Percentiles rank a stretch among this genome's conserved stretches.
phyloP scores from a whole-genome alignment of 352 stramenopile species.

The Phytophthora ramorum region DNA sequence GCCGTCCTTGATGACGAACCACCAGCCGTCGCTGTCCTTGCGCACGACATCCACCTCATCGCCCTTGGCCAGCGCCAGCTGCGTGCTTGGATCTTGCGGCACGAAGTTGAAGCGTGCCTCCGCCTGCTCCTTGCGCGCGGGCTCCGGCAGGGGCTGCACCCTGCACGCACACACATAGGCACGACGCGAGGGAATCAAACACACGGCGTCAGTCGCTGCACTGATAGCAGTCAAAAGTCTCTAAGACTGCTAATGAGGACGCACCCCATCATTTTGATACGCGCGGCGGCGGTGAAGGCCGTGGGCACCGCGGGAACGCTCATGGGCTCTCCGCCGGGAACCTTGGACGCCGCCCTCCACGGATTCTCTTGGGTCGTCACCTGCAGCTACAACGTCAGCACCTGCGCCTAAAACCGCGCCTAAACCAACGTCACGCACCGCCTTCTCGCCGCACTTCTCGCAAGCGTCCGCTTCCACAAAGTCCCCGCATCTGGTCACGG shows the following conservation, averaged over 20 bases:
- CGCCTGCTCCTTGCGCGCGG: conserved; percentile 65
- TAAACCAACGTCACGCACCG: conserved; percentile 41
- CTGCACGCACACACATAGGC: conserved; percentile 27
- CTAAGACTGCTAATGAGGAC: background rate
- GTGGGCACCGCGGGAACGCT: conserved; percentile 69
- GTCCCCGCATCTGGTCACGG: conserved; percentile 57
- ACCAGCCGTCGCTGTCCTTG: conserved; percentile 86
- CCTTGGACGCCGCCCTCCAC: conserved; percentile 62
- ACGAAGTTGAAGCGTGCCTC: conserved; percentile 83
- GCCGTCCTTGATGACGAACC: conserved; percentile 80
- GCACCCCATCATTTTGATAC: conserved; percentile 63
- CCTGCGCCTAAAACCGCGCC: background rate
- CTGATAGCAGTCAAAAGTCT: background rate
- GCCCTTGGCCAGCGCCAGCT: conserved; percentile 74
- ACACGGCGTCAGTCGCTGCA: conserved; percentile 3
- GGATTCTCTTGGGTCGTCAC: conserved; percentile 50
- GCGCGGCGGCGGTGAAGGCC: conserved; percentile 62
- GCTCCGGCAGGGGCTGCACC: conserved; percentile 37
- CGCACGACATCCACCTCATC: conserved; percentile 80
- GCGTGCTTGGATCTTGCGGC: conserved; percentile 70
- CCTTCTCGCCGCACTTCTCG: conserved; percentile 66
- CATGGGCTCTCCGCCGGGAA: conserved; percentile 39
- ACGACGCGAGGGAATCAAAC: conserved; percentile 20
- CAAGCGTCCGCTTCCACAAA: conserved; percentile 59
- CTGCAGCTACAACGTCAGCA: conserved; percentile 24